These are phyloP conservation scores for Perkinsela sp. DNA, from an alignment of 208 protist species.

Conservation along the genomic window DNA sequence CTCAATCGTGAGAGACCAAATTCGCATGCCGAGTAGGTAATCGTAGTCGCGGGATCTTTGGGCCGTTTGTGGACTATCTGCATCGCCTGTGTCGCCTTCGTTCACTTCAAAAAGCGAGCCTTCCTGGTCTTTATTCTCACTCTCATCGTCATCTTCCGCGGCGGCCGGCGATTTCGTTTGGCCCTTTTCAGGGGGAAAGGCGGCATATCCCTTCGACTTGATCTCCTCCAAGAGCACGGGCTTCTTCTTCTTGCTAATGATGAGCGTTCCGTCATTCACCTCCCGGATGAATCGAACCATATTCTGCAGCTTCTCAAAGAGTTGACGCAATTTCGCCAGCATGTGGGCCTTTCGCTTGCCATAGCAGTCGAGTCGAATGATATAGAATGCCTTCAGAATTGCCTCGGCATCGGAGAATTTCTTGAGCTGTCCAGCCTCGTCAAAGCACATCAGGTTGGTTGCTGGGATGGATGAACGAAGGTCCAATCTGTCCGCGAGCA, in stretches of 20 bases:
- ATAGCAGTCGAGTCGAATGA: constrained; percentile 82
- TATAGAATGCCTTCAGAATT: constrained; percentile 88
- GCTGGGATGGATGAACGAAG: constrained; percentile 50
- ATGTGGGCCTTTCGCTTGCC: constrained; percentile 76
- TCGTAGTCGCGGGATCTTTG: constrained; percentile 68
- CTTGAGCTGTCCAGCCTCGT: constrained; percentile 69
- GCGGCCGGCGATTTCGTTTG: constrained; percentile 45
- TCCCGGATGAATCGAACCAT: constrained; percentile 89
- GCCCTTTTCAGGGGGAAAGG: constrained; percentile 34
- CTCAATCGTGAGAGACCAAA: constrained; percentile 88
- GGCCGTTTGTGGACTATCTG: constrained; percentile 3
- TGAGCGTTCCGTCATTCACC: constrained; percentile 72
- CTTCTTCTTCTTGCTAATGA: constrained; percentile 69
- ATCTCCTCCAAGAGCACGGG: constrained; percentile 73
- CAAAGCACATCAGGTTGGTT: constrained; percentile 93
- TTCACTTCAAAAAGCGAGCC: not conserved
- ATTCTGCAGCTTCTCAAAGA: constrained; percentile 74
- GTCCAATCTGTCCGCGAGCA: constrained; percentile 68
- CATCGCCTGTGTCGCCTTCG: constrained; percentile 1
- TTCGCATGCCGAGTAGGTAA: constrained; percentile 90
- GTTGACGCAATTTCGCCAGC: constrained; percentile 35
- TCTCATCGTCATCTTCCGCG: constrained; percentile 26
- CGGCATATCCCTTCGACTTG: constrained; percentile 36
- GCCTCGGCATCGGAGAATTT: constrained; percentile 70
- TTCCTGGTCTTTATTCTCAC: constrained; percentile 4